Percentiles rank a stretch among this genome's conserved stretches.
Evolutionary conservation across 352 stramenopile genomes (phyloP).

Genomic region (Phytopythium helicoides): DNA sequence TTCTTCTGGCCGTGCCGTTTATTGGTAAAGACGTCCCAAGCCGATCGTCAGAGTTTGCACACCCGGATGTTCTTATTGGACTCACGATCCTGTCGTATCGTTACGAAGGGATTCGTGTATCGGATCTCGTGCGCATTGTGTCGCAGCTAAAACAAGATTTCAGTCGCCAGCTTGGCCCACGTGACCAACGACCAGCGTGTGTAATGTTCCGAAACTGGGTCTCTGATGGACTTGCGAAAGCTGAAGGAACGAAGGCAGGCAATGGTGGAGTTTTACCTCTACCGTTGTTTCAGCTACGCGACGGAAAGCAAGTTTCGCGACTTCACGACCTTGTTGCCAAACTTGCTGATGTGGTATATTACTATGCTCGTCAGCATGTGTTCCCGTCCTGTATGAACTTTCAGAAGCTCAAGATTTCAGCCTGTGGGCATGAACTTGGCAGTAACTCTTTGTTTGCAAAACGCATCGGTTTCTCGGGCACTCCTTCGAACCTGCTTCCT

Average conservation of each 20-base stretch:
- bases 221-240: conserved; percentile 29
- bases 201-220: conserved; percentile 84
- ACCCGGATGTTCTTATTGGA: conserved; percentile 96
- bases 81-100: conserved; percentile 90
- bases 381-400: conserved; percentile 99
- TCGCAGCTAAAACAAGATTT: conserved; percentile 88
- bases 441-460: conserved; percentile 97
- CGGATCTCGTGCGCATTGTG: conserved; percentile 84
- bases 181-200: conserved; percentile 72
- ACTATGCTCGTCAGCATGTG: conserved; percentile 97
- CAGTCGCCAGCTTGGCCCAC: conserved; percentile 77
- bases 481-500: conserved; percentile 97
- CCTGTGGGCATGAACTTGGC: conserved; percentile 98
- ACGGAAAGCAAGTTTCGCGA: conserved; percentile 94
- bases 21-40: conserved; percentile 99
- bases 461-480: conserved; percentile 98
- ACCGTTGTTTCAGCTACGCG: conserved; percentile 96
- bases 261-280: conserved; percentile 87
- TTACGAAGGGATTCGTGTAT: conserved; percentile 87
- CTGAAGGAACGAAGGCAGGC: conserved; percentile 19
- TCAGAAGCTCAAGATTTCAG: conserved; percentile 98
- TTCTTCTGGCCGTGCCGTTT: conserved; percentile 98
- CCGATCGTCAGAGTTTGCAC: conserved; percentile 98
- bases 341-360: conserved; percentile 94
- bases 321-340: conserved; percentile 94